Base-by-base conservation (phyloP, 129 eudicot species). In the Centella asiatica region DNA sequence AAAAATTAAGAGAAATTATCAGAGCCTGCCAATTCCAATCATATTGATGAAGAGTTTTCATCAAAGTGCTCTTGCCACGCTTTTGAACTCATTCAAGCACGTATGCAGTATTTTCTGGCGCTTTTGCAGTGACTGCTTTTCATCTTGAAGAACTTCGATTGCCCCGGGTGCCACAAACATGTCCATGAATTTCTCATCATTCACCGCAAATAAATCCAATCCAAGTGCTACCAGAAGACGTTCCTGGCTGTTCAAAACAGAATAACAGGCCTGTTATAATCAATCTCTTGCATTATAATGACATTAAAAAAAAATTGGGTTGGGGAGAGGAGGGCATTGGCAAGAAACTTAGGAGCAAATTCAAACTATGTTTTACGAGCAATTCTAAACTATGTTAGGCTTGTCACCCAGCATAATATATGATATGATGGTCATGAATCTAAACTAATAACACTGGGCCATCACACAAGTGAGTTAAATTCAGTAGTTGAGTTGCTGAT, bases 131-230 rank as follows among this genome's bases (percentile, higher is more conserved):
- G 90, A 74, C 29, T 81, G 81, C 20, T 75, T 64, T 73, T 90
- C 95, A 24, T 76, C 72, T 31, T 79, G 73, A 33, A 86, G 85
- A 24, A 54, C 46, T 57, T 90, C 94, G 17, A 90, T 81, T 12
- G 94, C 85, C 27, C 83, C 97, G 15, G 97, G 89, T 22, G 90
- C 87, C 39, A 83, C 94, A 73, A 86, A 90, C 95, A 90, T 83
- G 72, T 90, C 95, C 94, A 90, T 86, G 57, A 83, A 83, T 32
- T 71, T 90, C 53, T 78, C 87, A 48, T 86, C 95, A 58, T 69
- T 86, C 44, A 90, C 94, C 1, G 85, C 95, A 63, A 90, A 90
- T 62, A 90, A 69, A 64, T 86, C 95, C 81, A 90, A 62, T 52
- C 85, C 87, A 46, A 90, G 73, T 40, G 87, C 83, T 61, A 90